These are phyloP conservation scores for Smittium culicis DNA, from an alignment of 371 early-diverging fungal genomes.

Conservation along the genomic window DNA sequence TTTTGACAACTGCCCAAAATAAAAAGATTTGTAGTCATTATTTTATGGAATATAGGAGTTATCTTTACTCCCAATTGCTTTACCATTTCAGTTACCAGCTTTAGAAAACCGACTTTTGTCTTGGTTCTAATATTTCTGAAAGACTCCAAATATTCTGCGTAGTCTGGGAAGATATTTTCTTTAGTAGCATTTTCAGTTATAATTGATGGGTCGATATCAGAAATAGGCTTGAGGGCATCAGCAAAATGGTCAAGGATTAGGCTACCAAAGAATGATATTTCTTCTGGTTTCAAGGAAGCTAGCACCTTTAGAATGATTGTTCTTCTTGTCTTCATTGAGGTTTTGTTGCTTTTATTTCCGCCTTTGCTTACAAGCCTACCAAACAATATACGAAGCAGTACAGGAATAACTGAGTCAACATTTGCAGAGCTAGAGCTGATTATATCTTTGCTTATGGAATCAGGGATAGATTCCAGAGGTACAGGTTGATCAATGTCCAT, in stretches of 20 bases:
- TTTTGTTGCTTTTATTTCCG: slow-evolving; percentile 46
- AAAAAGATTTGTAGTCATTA: slow-evolving; percentile 17
- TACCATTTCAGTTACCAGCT: slow-evolving; percentile 60
- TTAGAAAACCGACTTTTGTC: slow-evolving; percentile 66
- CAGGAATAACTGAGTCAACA: slow-evolving; percentile 40
- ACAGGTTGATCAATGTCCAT: slow-evolving; percentile 37
- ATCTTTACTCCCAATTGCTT: slow-evolving; percentile 61
- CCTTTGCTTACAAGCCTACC: slow-evolving; percentile 69
- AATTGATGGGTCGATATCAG: background rate
- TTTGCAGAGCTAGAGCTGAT: background rate
- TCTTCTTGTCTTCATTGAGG: slow-evolving; percentile 52
- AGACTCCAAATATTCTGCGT: slow-evolving; percentile 13
- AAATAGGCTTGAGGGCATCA: slow-evolving; percentile 12
- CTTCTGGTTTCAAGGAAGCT: slow-evolving; percentile 43
- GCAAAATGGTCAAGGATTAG: slow-evolving; percentile 67
- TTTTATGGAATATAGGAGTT: slow-evolving; percentile 47
- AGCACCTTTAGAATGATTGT: slow-evolving; percentile 65
- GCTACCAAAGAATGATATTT: slow-evolving; percentile 55
- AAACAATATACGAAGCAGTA: slow-evolving; percentile 70
- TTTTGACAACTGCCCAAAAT: background rate
- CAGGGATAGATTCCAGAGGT: background rate
- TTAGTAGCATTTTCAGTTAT: background rate
- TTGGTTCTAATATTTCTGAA: slow-evolving; percentile 35
- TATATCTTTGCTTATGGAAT: background rate
- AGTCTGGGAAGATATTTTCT: background rate